Evolutionary conservation across 257 asterid species (phyloP).

Genomic region (Forsythia viridissima): DNA sequence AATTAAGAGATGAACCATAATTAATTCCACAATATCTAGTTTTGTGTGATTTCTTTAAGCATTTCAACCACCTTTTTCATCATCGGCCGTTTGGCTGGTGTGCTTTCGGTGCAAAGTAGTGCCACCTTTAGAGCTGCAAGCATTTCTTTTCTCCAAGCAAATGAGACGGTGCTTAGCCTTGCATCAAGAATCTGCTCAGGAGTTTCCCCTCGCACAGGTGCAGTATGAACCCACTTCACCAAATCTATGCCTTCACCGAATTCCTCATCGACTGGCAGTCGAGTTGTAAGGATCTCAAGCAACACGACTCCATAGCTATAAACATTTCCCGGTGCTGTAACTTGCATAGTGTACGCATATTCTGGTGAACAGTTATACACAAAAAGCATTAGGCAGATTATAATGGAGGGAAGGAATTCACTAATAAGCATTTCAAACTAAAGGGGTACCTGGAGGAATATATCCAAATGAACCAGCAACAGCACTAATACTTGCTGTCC

Average conservation of each 20-base stretch:
- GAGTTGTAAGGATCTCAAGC: conserved; percentile 88
- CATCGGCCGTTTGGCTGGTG: conserved; percentile 94
- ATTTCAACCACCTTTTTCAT: conserved; percentile 93
- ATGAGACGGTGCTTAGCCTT: conserved; percentile 82
- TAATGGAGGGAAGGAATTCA: background rate
- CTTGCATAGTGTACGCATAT: conserved; percentile 99
- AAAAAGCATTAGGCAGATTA: background rate
- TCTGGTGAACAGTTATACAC: conserved; percentile 41
- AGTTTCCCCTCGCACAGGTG: conserved; percentile 87
- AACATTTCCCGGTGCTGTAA: conserved; percentile 95
- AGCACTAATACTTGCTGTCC: conserved; percentile 96
- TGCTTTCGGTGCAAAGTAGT: conserved; percentile 73
- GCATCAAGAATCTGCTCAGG: conserved; percentile 98
- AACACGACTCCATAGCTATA: conserved; percentile 94
- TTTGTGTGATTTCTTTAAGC: conserved; percentile 67
- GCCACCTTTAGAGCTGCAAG: conserved; percentile 85
- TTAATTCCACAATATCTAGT: conserved; percentile 20
- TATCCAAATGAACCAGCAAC: conserved; percentile 99
- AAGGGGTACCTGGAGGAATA: conserved; percentile 86
- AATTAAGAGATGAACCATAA: conserved; percentile 9
- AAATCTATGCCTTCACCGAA: conserved; percentile 95
- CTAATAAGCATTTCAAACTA: background rate
- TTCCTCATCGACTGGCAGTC: conserved; percentile 84
- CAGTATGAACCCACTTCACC: conserved; percentile 97
- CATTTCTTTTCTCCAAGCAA: conserved; percentile 96